These are phyloP conservation scores for Ogataea nakhonphanomensis DNA, from an alignment of 805 yeast genomes.

Conservation along the genomic window DNA sequence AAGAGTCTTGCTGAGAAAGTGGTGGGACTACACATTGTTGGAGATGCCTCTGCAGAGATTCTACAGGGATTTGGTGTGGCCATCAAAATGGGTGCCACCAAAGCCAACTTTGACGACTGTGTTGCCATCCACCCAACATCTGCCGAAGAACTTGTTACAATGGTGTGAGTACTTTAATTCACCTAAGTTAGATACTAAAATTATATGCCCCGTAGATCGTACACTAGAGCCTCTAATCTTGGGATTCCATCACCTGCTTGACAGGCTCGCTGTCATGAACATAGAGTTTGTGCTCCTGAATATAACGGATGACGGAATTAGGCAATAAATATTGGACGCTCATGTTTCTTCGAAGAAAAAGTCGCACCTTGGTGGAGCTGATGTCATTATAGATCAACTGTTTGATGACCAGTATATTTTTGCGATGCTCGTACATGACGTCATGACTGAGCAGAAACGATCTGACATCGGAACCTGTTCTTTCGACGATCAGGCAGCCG, in stretches of 20 bases:
- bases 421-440: slow-evolving; percentile 93
- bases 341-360: slow-evolving; percentile 93
- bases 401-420: slow-evolving; percentile 89
- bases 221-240: slow-evolving; percentile 12
- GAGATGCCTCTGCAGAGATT: slow-evolving; percentile 87
- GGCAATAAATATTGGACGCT: slow-evolving; percentile 93
- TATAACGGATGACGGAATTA: slow-evolving; percentile 89
- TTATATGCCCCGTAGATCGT: not conserved
- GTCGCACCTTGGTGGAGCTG: slow-evolving; percentile 88
- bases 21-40: slow-evolving; percentile 91
- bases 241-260: slow-evolving; percentile 63
- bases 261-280: slow-evolving; percentile 89
- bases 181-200: not conserved
- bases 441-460: slow-evolving; percentile 90
- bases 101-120: slow-evolving; percentile 88
- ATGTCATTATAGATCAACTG: slow-evolving; percentile 96
- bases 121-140: slow-evolving; percentile 99
- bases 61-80: slow-evolving; percentile 99
- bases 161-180: slow-evolving; percentile 36
- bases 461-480: slow-evolving; percentile 95
- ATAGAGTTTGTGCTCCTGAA: slow-evolving; percentile 87
- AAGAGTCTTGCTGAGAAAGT: slow-evolving; percentile 84
- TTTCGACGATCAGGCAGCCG: slow-evolving; percentile 94
- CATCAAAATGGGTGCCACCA: slow-evolving; percentile 98
- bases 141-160: slow-evolving; percentile 95